These are phyloP conservation scores for Aspergillus sp. DNA, from an alignment of 2,329 filamentous ascomycete species.

Conservation along the genomic window DNA sequence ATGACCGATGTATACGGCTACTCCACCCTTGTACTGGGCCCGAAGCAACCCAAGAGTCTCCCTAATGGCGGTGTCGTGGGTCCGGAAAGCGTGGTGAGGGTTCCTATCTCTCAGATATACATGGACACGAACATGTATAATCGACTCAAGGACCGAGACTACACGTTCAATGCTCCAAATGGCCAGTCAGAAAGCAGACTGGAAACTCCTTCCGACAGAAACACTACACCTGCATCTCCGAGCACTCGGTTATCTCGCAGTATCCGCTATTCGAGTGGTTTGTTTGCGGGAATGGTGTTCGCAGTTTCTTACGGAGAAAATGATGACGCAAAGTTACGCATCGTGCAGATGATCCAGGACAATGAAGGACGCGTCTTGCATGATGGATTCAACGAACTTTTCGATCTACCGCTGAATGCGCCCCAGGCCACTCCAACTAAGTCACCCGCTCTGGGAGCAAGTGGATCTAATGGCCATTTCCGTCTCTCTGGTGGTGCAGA, in stretches of 20 bases:
- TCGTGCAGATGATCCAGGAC: slow-evolving; percentile 63
- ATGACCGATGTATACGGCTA: slow-evolving; percentile 45
- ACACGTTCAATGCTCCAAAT: slow-evolving; percentile 24
- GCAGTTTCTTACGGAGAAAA: slow-evolving; percentile 71
- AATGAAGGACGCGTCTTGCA: slow-evolving; percentile 71
- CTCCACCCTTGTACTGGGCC: slow-evolving; percentile 38
- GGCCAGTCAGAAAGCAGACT: slow-evolving; percentile 18
- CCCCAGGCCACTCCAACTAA: slow-evolving; percentile 26
- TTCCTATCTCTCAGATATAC: slow-evolving; percentile 46
- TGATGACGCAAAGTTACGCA: slow-evolving; percentile 52
- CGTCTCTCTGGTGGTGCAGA: slow-evolving; percentile 53
- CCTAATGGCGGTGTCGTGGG: slow-evolving; percentile 28
- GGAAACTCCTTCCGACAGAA: slow-evolving; percentile 37
- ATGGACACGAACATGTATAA: slow-evolving; percentile 48
- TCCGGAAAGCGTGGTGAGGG: slow-evolving; percentile 33
- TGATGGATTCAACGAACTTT: slow-evolving; percentile 78
- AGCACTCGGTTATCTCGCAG: slow-evolving; percentile 48
- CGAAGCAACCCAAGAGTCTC: slow-evolving; percentile 43
- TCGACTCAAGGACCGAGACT: slow-evolving; percentile 41
- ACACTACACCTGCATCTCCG: slow-evolving; percentile 47
- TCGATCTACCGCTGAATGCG: slow-evolving; percentile 49
- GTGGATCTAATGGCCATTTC: slow-evolving; percentile 37
- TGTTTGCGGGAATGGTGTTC: slow-evolving; percentile 84
- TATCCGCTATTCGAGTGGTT: slow-evolving; percentile 28
- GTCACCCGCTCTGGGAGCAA: slow-evolving; percentile 15